phyloP scores from a whole-genome alignment of 371 early-diverging fungal species.

The Fennellomyces sp. region DNA sequence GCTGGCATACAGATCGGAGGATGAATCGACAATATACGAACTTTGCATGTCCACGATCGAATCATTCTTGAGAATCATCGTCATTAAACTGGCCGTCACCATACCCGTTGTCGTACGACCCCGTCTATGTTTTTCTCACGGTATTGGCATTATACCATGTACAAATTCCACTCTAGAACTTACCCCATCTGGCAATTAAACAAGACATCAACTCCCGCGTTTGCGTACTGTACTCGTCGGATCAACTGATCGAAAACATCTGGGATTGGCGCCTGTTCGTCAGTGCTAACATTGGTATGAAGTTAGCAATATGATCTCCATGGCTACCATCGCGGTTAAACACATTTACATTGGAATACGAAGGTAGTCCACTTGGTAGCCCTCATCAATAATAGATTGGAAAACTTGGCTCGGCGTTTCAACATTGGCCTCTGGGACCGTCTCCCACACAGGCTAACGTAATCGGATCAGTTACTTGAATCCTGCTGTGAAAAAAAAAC shows the following conservation, averaged over 20 bases:
- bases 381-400: slow-evolving; percentile 51
- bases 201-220: slow-evolving; percentile 51
- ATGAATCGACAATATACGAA: slow-evolving; percentile 28
- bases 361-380: slow-evolving; percentile 66
- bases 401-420: slow-evolving; percentile 68
- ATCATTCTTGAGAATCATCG: slow-evolving; percentile 48
- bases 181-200: slow-evolving; percentile 89
- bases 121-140: slow-evolving; percentile 41
- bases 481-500: neutral
- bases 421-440: slow-evolving; percentile 45
- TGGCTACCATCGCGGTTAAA: too few relatives aligned
- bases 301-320: too few relatives aligned
- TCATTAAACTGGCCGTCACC: slow-evolving; percentile 64
- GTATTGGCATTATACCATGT: neutral
- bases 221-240: slow-evolving; percentile 46
- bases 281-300: slow-evolving; percentile 65
- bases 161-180: neutral
- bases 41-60: slow-evolving; percentile 30
- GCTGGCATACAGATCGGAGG: neutral
- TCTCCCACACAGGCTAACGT: slow-evolving; percentile 65
- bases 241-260: slow-evolving; percentile 74
- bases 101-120: slow-evolving; percentile 83
- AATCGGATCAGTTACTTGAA: neutral
- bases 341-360: slow-evolving; percentile 66
- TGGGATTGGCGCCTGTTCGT: slow-evolving; percentile 82